A percentile compares a stretch with the other conserved stretches of the same genome.
Evolutionary conservation across 1,284 basidiomycete genomes (phyloP).

Genomic region (Ceraceosorus guamensis): DNA sequence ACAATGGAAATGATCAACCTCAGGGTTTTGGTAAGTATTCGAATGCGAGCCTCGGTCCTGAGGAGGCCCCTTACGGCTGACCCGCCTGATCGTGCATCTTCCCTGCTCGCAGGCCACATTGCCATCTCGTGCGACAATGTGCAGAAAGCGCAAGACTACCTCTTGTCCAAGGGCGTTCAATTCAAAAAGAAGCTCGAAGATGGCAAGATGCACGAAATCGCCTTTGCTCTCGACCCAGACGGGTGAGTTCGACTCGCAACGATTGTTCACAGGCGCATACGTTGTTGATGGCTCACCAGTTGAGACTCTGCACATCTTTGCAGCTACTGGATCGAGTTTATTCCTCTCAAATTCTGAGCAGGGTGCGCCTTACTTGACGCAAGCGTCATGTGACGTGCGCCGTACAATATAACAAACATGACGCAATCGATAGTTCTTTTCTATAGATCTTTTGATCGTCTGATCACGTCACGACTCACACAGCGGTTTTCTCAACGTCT

Average conservation of each 20-base stretch:
- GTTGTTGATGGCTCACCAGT: neutral
- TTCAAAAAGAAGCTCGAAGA: conserved; percentile 85
- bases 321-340: conserved; percentile 55
- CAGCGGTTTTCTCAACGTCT: too few species aligned
- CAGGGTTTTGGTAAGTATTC: conserved; percentile 18
- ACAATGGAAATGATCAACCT: conserved; percentile 44
- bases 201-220: conserved; percentile 73
- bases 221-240: conserved; percentile 75
- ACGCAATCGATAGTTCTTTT: too few species aligned
- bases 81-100: neutral
- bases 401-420: too few species aligned
- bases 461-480: too few species aligned
- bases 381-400: too few species aligned
- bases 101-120: conserved; percentile 53
- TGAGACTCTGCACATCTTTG: conserved; percentile 37
- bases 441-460: too few species aligned
- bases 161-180: conserved; percentile 70
- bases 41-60: neutral
- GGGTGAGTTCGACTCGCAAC: neutral
- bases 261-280: conserved; percentile 8
- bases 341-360: too few species aligned
- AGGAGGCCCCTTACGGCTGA: neutral
- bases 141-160: conserved; percentile 71
- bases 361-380: too few species aligned
- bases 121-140: conserved; percentile 77